Conservation (phyloP, 2,329 filamentous ascomycete genomes). For the Cladobotryum protrusum region DNA sequence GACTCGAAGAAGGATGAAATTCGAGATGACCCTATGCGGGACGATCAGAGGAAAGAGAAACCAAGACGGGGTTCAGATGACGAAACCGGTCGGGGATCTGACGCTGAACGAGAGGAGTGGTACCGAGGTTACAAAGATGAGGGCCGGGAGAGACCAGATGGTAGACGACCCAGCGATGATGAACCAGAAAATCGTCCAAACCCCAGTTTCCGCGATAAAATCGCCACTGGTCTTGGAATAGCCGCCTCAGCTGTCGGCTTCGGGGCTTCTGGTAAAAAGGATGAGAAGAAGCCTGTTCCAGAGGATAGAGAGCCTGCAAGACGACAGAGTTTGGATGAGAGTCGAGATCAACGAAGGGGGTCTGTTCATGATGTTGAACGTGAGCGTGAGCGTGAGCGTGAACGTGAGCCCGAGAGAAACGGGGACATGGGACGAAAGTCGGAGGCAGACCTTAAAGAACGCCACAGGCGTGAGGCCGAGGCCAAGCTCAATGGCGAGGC, state of each 20-base stretch:
- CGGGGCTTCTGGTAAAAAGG: constrained; percentile 31
- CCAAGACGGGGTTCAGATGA: neutral
- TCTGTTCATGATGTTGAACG: constrained; percentile 5
- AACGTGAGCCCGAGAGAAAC: constrained; percentile 15
- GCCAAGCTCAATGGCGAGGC: constrained; percentile 31
- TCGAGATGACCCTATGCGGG: constrained; percentile 12
- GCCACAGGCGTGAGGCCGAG: constrained; percentile 34
- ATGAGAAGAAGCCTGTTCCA: constrained; percentile 31
- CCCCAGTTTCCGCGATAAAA: constrained; percentile 41
- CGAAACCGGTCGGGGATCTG: constrained; percentile 17
- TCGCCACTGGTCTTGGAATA: constrained; percentile 41
- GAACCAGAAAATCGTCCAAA: constrained; percentile 32
- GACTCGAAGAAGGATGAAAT: constrained; percentile 25
- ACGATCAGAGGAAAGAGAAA: constrained; percentile 19
- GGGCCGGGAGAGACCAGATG: constrained; percentile 25
- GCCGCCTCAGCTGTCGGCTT: constrained; percentile 45
- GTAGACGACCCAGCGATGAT: constrained; percentile 24
- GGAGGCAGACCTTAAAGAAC: constrained; percentile 19
- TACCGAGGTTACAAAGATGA: constrained; percentile 23
- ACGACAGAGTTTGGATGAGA: constrained; percentile 25
- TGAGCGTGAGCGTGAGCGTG: constrained; percentile 3
- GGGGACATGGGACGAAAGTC: constrained; percentile 12
- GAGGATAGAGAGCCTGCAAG: constrained; percentile 23
- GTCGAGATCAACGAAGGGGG: constrained; percentile 6
- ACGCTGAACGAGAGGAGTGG: constrained; percentile 24